phyloP scores from a whole-genome alignment of 73 alveolate genomes.

The Paraurostyla sp. region DNA sequence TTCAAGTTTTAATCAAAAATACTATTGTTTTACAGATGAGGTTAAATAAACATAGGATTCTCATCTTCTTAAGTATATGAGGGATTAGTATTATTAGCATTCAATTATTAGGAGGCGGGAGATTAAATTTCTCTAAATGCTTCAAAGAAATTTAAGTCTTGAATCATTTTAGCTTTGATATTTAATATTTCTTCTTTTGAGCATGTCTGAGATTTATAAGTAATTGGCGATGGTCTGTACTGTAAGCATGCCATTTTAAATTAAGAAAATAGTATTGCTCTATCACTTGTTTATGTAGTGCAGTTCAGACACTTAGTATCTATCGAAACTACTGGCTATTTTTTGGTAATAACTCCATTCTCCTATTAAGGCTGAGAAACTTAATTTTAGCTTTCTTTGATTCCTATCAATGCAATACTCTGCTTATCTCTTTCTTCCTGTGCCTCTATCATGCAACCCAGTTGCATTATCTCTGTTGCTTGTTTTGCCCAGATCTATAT shows the following conservation, averaged over 20 bases:
- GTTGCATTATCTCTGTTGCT: constrained; percentile 2
- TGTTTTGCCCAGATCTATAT: constrained; percentile 22
- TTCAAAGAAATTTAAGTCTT: not conserved
- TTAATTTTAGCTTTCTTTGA: too few relatives aligned
- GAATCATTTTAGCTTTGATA: not conserved
- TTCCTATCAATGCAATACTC: constrained; percentile 37
- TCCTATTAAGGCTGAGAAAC: too few relatives aligned
- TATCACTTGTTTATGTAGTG: not conserved
- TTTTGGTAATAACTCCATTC: not conserved
- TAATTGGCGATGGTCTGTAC: constrained; percentile 27
- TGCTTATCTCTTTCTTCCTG: constrained; percentile 43
- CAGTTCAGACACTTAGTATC: constrained; percentile 49
- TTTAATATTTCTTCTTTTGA: constrained; percentile 22
- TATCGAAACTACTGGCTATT: not conserved
- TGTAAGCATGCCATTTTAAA: constrained; percentile 47
- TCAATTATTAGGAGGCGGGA: too few relatives aligned
- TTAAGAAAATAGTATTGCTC: constrained; percentile 29
- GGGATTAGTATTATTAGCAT: too few relatives aligned
- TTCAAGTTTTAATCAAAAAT: too few relatives aligned
- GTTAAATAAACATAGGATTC: too few relatives aligned
- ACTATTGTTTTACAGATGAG: too few relatives aligned
- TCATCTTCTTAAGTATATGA: too few relatives aligned
- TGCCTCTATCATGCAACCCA: constrained; percentile 1
- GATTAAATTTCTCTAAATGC: not conserved
- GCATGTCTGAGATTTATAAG: not conserved